Base-by-base conservation (phyloP, 768 basidiomycete species). In the Hericium erinaceus region DNA sequence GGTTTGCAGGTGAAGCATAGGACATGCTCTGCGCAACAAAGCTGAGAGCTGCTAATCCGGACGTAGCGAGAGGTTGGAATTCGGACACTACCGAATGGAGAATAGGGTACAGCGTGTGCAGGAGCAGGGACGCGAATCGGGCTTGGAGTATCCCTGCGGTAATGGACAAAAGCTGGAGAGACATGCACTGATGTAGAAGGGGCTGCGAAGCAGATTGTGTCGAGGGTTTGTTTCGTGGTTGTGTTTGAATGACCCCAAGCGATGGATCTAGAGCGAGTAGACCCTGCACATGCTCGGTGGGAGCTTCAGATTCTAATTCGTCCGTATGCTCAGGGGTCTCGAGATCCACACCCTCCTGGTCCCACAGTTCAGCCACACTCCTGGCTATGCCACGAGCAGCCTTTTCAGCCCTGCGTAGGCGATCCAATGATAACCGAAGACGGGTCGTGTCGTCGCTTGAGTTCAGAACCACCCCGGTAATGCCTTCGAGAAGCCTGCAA, bases 1-100 rank as follows among this genome's bases (percentile, higher is more conserved):
- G 76, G 65, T 95, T 95, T 48, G 86, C 83, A 0, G 91, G 80
- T 3, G 92, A 89, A n/a, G 94, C 92, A 64, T 93, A 95, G 4
- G 88, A 92, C 2, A 87, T 84, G 55, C 81, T 76, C n/a, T 77
- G 72, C 7, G 93, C 78, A 38, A 95, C 79, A 58, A 78, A 84
- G 58, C 80, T 70, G 55, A 99, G 76, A 2, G 92, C 77, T 4
- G 85, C 82, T 9, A 86, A 72, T 1, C 87, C 95, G n/a, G 89
- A 88, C 2, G 82, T 75, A 7, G 87, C 84, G 7, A 95, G 74
- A 65, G 85, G 78, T 2, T 81, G 74, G 2, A 74, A 67, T 0
- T 86, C 75, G 1, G 95, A 94, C 37, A 93, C 83, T 48, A 95
- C 73, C 16, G 91, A 91, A 55, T 89, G 87, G 24, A 99, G 80